phyloP scores from a whole-genome alignment of 2,329 filamentous ascomycete genomes.

The Emmonsiellopsis sp. region DNA sequence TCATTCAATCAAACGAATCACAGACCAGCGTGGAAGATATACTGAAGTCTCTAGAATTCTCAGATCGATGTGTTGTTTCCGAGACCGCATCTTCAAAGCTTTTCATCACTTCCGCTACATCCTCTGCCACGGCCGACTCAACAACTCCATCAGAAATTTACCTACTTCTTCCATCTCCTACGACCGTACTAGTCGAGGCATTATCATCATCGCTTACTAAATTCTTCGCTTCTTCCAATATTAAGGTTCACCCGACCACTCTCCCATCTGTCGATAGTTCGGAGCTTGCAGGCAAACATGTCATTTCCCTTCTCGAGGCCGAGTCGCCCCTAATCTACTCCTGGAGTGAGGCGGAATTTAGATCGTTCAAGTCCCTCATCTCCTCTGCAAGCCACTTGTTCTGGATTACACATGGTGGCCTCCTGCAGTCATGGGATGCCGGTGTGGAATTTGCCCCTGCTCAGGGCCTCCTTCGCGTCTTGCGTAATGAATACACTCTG shows the following conservation, averaged over 20 bases:
- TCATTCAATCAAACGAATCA: background rate
- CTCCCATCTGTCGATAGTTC: background rate
- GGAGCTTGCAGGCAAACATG: slow-evolving; percentile 10
- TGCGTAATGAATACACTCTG: slow-evolving; percentile 9
- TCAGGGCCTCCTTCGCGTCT: slow-evolving; percentile 10
- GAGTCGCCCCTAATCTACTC: slow-evolving; percentile 20
- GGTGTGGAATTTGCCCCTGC: slow-evolving; percentile 7
- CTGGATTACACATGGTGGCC: slow-evolving; percentile 20
- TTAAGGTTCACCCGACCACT: background rate
- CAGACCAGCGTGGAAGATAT: background rate
- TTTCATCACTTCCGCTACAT: background rate
- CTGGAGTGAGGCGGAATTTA: slow-evolving; percentile 19
- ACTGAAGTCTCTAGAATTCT: background rate
- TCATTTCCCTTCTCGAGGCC: slow-evolving; percentile 22
- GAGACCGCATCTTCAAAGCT: background rate
- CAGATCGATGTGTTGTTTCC: background rate
- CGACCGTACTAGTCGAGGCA: background rate
- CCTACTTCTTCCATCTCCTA: background rate
- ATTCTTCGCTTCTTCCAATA: background rate
- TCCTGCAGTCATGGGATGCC: slow-evolving; percentile 4
- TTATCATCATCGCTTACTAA: background rate
- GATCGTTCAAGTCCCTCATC: slow-evolving; percentile 18
- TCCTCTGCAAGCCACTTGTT: background rate
- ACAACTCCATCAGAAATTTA: background rate
- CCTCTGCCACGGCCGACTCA: background rate